Conservation (phyloP, 2,329 filamentous ascomycete species). For the Esteya vermicola region DNA sequence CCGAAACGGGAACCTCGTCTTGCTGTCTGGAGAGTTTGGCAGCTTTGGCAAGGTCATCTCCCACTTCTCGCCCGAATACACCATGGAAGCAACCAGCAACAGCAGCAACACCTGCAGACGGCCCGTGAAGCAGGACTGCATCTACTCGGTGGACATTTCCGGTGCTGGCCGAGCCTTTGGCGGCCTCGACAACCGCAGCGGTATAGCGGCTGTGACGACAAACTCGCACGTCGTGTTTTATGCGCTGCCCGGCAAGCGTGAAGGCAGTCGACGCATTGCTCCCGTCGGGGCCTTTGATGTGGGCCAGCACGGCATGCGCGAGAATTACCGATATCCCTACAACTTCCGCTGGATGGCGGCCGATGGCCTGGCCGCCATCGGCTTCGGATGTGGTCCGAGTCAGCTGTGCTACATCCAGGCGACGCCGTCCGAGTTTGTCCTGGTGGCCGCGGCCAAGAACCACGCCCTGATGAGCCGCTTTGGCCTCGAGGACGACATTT, state of each 20-base stretch:
- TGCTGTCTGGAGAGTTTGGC: slow-evolving; percentile 24
- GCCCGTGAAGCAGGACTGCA: slow-evolving; percentile 36
- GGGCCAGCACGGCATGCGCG: slow-evolving; percentile 4
- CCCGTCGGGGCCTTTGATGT: slow-evolving; percentile 13
- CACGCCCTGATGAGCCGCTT: slow-evolving; percentile 13
- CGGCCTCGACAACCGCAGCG: slow-evolving; percentile 2
- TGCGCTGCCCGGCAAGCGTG: slow-evolving; percentile 10
- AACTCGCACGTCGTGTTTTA: slow-evolving; percentile 19
- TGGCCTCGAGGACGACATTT: slow-evolving; percentile 10
- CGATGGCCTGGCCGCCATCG: slow-evolving; percentile 29
- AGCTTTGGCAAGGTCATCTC: slow-evolving; percentile 6
- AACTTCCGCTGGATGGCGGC: slow-evolving; percentile 30
- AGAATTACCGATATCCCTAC: slow-evolving; percentile 11
- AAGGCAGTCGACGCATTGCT: not conserved
- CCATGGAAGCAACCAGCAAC: slow-evolving; percentile 52
- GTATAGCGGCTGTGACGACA: slow-evolving; percentile 20
- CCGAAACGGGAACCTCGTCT: slow-evolving; percentile 32
- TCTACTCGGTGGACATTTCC: slow-evolving; percentile 20
- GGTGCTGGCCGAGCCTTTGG: not conserved
- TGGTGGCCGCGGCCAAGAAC: slow-evolving; percentile 15
- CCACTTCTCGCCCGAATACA: slow-evolving; percentile 26
- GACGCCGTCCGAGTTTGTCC: slow-evolving; percentile 28
- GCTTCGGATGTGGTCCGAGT: slow-evolving; percentile 24
- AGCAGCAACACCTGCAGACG: slow-evolving; percentile 52
- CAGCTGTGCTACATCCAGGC: slow-evolving; percentile 31